Conservation (phyloP, 441 rosid genomes). For the Gossypium lobatum region DNA sequence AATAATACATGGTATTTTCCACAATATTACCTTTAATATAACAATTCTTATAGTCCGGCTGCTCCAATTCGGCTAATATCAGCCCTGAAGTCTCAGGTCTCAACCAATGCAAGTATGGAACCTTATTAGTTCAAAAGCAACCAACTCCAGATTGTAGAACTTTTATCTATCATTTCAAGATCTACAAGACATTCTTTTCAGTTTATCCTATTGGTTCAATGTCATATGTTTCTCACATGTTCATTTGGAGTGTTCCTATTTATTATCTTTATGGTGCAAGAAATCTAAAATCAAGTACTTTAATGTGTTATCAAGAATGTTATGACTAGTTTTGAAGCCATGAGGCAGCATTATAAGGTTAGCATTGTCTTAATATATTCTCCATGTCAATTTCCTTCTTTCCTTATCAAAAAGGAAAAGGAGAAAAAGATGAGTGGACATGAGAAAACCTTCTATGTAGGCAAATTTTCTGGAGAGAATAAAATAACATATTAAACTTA, state of each 20-base stretch:
- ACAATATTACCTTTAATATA: background rate
- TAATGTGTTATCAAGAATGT: slow-evolving; percentile 1
- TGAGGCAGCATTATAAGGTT: slow-evolving; percentile 5
- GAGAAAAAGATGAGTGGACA: slow-evolving; percentile 3
- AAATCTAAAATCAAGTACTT: background rate
- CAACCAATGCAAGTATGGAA: background rate
- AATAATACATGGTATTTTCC: too few relatives aligned
- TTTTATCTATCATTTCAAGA: background rate
- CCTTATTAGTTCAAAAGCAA: background rate
- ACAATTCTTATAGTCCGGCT: background rate
- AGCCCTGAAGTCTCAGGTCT: background rate
- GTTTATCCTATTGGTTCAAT: background rate
- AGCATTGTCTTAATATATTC: background rate
- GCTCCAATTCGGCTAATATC: background rate
- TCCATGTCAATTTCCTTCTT: background rate
- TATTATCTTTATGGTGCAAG: slow-evolving; percentile 16
- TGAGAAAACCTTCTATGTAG: background rate
- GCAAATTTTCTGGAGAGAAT: background rate
- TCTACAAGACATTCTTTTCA: background rate
- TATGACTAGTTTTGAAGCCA: background rate
- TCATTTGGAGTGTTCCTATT: background rate
- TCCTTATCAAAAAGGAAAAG: background rate
- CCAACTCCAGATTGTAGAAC: background rate
- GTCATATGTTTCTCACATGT: background rate
- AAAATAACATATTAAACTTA: background rate